Percentiles rank a stretch among this genome's conserved stretches.
These are phyloP conservation scores for Solanum hybrid DNA, from an alignment of 305 asterid genomes.

Conservation along the genomic window DNA sequence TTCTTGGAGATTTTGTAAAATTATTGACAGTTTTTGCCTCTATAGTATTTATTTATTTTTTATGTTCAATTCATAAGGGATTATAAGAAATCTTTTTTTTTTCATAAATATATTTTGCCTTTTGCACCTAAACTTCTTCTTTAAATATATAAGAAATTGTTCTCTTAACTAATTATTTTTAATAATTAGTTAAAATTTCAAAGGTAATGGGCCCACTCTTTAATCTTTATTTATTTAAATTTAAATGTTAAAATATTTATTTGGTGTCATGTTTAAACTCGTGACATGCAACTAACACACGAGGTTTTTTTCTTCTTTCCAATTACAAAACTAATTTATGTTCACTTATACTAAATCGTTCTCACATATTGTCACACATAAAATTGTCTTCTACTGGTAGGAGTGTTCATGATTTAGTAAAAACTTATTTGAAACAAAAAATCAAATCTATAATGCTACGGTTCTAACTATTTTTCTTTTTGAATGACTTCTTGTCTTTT, in stretches of 20 bases:
- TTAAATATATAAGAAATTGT: background rate
- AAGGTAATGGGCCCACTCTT: background rate
- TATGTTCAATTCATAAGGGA: background rate
- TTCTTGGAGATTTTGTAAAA: background rate
- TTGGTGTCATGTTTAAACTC: background rate
- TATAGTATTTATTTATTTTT: background rate
- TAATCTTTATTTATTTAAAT: background rate
- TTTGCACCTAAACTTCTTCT: background rate
- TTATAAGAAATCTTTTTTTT: background rate
- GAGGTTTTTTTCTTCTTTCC: background rate
- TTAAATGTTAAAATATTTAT: background rate
- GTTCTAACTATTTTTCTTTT: background rate
- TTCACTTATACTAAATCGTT: background rate
- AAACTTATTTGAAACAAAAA: background rate
- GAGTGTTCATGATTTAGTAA: background rate
- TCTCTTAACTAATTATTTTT: background rate
- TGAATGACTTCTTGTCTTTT: background rate
- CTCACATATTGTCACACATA: background rate
- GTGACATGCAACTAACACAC: background rate
- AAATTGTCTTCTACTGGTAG: background rate
- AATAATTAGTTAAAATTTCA: background rate
- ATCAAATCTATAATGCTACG: background rate
- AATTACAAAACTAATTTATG: background rate
- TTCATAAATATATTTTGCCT: background rate
- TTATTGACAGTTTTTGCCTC: background rate